Evolutionary conservation across 495 filamentous ascomycete genomes (phyloP).

Genomic region (Neurospora sp.): DNA sequence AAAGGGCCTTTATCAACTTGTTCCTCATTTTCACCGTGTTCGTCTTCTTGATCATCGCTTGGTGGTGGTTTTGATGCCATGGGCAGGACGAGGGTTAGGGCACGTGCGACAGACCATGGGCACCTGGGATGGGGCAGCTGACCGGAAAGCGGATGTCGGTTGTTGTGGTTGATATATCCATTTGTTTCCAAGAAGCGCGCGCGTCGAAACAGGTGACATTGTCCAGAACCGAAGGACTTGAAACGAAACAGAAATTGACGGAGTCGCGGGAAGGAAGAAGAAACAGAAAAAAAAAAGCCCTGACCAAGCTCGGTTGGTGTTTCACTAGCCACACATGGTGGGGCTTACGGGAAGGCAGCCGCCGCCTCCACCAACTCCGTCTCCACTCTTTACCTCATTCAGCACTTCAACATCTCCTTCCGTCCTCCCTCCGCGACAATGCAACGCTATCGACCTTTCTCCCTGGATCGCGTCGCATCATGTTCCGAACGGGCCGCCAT

Average conservation of each 20-base stretch:
- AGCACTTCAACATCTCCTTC: constrained; percentile 7
- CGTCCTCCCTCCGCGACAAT: constrained; percentile 20
- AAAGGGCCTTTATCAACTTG: constrained; percentile 18
- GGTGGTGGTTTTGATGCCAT: background rate
- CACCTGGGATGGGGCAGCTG: background rate
- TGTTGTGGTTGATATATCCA: background rate
- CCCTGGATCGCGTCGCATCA: constrained; percentile 3
- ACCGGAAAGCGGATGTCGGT: background rate
- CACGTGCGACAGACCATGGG: background rate
- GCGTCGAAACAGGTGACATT: background rate
- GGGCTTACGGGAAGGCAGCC: background rate
- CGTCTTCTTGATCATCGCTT: background rate
- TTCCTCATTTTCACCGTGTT: background rate
- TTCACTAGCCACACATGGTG: background rate
- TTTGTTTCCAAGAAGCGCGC: background rate
- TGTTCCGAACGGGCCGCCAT: constrained; percentile 14
- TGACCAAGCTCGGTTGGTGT: background rate
- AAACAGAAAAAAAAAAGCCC: background rate
- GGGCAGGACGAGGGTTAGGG: background rate
- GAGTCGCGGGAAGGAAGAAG: background rate
- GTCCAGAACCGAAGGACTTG: background rate
- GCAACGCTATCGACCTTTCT: constrained; percentile 9
- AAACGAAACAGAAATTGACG: background rate
- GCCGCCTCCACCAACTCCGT: background rate
- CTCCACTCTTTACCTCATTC: background rate